Evolutionary conservation across 2,329 filamentous ascomycete genomes (phyloP).

Genomic region (Diaporthe destruens): DNA sequence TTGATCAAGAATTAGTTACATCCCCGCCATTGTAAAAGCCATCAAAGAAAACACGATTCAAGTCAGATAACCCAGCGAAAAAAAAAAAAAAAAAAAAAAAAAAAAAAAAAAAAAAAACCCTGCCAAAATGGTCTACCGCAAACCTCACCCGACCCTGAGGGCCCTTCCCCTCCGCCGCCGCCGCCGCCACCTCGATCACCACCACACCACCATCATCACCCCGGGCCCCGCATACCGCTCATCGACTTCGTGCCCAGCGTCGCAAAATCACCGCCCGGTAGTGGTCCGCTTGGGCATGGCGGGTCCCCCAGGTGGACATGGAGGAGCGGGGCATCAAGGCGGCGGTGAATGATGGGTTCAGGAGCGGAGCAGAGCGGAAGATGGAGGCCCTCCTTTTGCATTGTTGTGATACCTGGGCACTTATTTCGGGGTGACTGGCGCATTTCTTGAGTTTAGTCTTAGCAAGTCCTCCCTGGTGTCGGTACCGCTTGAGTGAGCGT

Average conservation of each 20-base stretch:
- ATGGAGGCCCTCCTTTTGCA: neutral
- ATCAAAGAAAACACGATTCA: too few species aligned
- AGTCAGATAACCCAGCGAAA: too few species aligned
- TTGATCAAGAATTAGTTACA: neutral
- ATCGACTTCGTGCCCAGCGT: neutral
- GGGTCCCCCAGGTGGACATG: neutral
- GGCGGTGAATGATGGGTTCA: neutral
- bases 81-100: too few species aligned
- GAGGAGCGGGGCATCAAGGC: conserved; percentile 4
- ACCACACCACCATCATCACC: neutral
- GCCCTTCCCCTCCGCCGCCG: neutral
- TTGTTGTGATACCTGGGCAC: neutral
- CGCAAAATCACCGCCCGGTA: neutral
- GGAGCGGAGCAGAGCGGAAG: neutral
- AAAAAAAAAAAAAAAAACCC: neutral
- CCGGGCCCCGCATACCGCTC: neutral
- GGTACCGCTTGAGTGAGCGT: neutral
- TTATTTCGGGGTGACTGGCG: neutral
- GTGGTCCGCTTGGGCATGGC: neutral
- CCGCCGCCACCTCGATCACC: neutral
- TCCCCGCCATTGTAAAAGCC: neutral
- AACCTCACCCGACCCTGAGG: conserved; percentile 5
- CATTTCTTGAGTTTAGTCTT: neutral
- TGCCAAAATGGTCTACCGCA: conserved; percentile 17
- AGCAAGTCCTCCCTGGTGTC: neutral